Base-by-base conservation (phyloP, 164 flowering plant species). In the Aristolochia contorta region DNA sequence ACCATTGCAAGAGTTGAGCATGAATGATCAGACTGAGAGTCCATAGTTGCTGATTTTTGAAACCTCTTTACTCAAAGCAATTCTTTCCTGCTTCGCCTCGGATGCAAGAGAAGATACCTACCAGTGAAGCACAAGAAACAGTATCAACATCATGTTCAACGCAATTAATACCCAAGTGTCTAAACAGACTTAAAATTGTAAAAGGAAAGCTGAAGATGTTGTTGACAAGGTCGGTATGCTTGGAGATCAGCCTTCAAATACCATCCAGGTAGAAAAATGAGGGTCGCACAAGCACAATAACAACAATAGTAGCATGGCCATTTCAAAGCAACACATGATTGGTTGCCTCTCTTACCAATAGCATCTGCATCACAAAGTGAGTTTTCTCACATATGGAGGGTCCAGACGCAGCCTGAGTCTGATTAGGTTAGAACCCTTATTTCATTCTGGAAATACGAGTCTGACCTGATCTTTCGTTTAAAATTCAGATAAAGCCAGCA, bases 31-130 rank as follows among this genome's bases (percentile, higher is more conserved):
- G 62, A 93, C 78, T 9, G 98, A 83, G 55, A 89, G 84, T 60
- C 92, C 97, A 65, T 85, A 76, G 49, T 93, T 84, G 60, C 85
- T 86, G 60, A 93, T 93, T 71, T 82, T 93, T 16, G 86, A 61
- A 14, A 93, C 86, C 71, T 83, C 84, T 78, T 86, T 83, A 22
- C 75, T 64, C 69, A 93, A 80, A 48, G 66, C 80, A 67, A 60
- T 78, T 70, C 79, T 81, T 69, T 87, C 96, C 65, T 47, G 69
- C 74, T 82, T 87, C 33, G 83, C 86, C 69, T 81, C 92, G 16
- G 80, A 77, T n/a, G 84, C 89, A 33, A 84, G 80, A n/a, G 74
- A 77, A 12, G 84, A 78, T 32, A 89, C 89, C 97, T 93, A 77
- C 63, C 60, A 52, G 56, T 47, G 15, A 27, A 2, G 12, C 59